phyloP scores from a whole-genome alignment of 495 filamentous ascomycete genomes.

The Talaromyces trachyspermus region DNA sequence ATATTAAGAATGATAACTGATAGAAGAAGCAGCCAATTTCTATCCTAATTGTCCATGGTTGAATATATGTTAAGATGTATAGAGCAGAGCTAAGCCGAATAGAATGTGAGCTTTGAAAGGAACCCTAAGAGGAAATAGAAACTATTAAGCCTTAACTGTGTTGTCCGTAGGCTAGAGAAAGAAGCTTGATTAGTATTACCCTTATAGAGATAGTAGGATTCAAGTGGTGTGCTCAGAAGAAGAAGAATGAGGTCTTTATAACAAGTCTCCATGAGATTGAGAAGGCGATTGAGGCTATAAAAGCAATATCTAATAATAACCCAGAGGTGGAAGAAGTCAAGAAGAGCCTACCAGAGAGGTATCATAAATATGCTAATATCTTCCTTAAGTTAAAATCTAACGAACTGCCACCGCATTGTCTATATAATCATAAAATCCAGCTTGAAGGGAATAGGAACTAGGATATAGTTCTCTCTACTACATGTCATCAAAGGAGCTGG shows the following conservation, averaged over 20 bases:
- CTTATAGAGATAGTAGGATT: not conserved
- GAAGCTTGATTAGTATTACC: not conserved
- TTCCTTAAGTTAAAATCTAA: conserved; percentile 1
- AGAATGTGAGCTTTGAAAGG: too few relatives aligned
- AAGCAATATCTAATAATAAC: not conserved
- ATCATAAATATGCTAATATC: conserved; percentile 2
- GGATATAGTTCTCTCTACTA: conserved; percentile 16
- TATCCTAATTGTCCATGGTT: too few relatives aligned
- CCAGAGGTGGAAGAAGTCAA: not conserved
- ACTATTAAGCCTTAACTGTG: too few relatives aligned
- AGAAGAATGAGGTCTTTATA: not conserved
- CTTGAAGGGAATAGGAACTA: conserved; percentile 1
- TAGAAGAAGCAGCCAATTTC: too few relatives aligned
- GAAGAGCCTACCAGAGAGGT: not conserved
- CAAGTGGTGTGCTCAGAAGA: not conserved
- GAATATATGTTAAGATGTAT: too few relatives aligned
- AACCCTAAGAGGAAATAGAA: too few relatives aligned
- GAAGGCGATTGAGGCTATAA: not conserved
- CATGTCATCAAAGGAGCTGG: conserved; percentile 18
- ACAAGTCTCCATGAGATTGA: conserved; percentile 4
- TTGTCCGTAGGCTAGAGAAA: too few relatives aligned
- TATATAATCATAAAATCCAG: conserved; percentile 11
- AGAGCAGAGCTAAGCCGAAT: too few relatives aligned
- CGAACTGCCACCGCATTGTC: conserved; percentile 3
- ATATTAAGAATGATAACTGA: too few relatives aligned